These are phyloP conservation scores for Boletus rufocinnamomeus DNA, from an alignment of 768 basidiomycete species.

Conservation along the genomic window DNA sequence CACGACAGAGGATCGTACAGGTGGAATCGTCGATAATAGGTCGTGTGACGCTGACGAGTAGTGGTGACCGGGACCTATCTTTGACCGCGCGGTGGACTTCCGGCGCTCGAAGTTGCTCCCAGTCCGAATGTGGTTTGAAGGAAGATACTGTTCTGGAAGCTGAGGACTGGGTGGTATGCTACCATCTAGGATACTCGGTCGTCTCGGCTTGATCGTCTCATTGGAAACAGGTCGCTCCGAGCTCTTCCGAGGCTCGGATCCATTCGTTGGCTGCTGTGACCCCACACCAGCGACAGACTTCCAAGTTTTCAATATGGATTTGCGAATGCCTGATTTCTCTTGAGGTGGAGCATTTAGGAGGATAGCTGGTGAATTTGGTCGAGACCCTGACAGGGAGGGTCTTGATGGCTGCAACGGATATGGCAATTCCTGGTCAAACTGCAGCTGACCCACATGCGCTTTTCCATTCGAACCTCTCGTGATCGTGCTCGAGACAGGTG, in stretches of 20 bases:
- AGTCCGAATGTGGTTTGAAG: slow-evolving; percentile 34
- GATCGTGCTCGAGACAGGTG: slow-evolving; percentile 28
- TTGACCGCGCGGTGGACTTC: slow-evolving; percentile 24
- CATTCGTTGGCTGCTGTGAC: slow-evolving; percentile 31
- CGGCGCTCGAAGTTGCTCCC: slow-evolving; percentile 36
- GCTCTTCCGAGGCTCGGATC: slow-evolving; percentile 39
- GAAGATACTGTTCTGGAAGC: slow-evolving; percentile 53
- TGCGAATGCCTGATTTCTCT: too few species aligned
- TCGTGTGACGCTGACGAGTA: slow-evolving; percentile 36
- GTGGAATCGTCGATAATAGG: slow-evolving; percentile 19
- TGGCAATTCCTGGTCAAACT: slow-evolving; percentile 62
- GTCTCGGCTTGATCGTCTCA: slow-evolving; percentile 40
- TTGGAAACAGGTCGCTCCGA: slow-evolving; percentile 40
- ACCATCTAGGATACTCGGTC: slow-evolving; percentile 50
- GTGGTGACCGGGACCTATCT: slow-evolving; percentile 20
- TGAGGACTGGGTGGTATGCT: slow-evolving; percentile 63
- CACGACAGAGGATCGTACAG: slow-evolving; percentile 15
- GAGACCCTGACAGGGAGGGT: slow-evolving; percentile 38
- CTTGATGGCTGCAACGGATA: slow-evolving; percentile 49
- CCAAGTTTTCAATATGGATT: too few species aligned
- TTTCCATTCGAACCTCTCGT: slow-evolving; percentile 24
- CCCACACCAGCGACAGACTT: too few species aligned
- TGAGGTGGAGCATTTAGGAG: too few species aligned
- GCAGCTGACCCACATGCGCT: slow-evolving; percentile 48
- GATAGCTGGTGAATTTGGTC: too few species aligned